Conservation (phyloP, 208 protist species). For the Leishmania mexicana region DNA sequence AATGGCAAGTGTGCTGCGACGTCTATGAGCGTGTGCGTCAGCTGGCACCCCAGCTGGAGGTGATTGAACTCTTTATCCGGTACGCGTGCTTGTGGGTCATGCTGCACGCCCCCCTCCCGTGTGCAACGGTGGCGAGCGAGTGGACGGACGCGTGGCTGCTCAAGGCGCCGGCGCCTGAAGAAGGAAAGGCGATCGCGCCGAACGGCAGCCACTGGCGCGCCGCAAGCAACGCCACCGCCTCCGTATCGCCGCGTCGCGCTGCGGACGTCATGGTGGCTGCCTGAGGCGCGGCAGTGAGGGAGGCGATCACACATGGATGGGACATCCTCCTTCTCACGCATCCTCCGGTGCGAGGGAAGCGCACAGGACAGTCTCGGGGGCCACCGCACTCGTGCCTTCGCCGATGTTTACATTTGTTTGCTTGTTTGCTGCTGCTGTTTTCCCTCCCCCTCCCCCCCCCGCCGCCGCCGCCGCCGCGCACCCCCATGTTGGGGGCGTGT, state of each 20-base stretch:
- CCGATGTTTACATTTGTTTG: background rate
- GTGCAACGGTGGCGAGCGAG: background rate
- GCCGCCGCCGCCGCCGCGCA: background rate
- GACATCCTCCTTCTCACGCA: background rate
- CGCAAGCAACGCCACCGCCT: background rate
- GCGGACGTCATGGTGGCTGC: background rate
- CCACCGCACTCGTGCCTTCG: background rate
- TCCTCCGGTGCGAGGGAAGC: background rate
- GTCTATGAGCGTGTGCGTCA: slow-evolving; percentile 17
- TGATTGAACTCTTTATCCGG: slow-evolving; percentile 21
- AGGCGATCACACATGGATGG: background rate
- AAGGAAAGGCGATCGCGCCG: background rate
- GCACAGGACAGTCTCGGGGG: background rate
- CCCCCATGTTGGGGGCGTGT: background rate
- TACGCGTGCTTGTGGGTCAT: slow-evolving; percentile 24
- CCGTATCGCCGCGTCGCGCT: background rate
- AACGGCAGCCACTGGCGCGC: background rate
- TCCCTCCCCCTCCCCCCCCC: too few relatives aligned
- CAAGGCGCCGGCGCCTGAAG: background rate
- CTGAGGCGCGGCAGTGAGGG: background rate
- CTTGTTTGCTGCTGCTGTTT: background rate
- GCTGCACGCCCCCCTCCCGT: slow-evolving; percentile 18
- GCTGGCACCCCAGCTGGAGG: slow-evolving; percentile 12
- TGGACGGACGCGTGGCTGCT: slow-evolving; percentile 11
- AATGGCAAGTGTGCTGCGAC: background rate